Evolutionary conservation across 2,329 filamentous ascomycete genomes (phyloP).

Genomic region (Nemania sp.): DNA sequence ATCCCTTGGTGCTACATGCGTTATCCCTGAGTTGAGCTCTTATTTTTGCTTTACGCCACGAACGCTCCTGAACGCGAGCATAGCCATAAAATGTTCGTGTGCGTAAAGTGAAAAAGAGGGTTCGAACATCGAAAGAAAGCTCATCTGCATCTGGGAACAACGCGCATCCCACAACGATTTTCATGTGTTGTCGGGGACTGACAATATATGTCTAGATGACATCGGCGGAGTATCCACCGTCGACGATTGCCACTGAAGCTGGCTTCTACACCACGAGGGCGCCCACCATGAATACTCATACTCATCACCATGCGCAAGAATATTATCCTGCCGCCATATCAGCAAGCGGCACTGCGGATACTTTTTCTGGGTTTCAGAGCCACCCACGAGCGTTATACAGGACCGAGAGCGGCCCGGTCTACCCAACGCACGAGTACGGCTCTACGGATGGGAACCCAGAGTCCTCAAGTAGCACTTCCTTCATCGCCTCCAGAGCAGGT

Average conservation of each 20-base stretch:
- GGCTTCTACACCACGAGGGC: conserved; percentile 32
- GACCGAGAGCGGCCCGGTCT: conserved; percentile 28
- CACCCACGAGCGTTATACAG: conserved; percentile 32
- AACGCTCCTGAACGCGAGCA: conserved; percentile 1
- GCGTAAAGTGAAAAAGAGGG: background rate
- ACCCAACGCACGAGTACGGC: conserved; percentile 31
- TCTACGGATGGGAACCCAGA: conserved; percentile 33
- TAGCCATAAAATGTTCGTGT: background rate
- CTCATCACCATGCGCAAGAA: conserved; percentile 30
- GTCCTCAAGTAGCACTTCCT: conserved; percentile 32
- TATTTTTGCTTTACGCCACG: background rate
- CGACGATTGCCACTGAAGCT: conserved; percentile 33
- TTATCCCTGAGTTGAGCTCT: background rate
- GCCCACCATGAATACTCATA: conserved; percentile 26
- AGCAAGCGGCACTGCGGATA: conserved; percentile 27
- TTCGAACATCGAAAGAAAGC: background rate
- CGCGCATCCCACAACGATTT: background rate
- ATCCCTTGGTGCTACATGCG: background rate
- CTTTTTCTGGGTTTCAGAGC: conserved; percentile 30
- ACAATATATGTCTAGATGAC: conserved; percentile 31
- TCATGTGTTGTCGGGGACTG: conserved; percentile 15
- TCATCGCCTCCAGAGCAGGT: conserved; percentile 30
- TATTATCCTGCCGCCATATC: conserved; percentile 29
- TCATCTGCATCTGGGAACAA: background rate
- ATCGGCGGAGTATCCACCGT: conserved; percentile 32